Evolutionary conservation across 495 filamentous ascomycete genomes (phyloP), one percentile per base, ranked within the genome.

Genomic region (Penicillium longicatenatum): DNA sequence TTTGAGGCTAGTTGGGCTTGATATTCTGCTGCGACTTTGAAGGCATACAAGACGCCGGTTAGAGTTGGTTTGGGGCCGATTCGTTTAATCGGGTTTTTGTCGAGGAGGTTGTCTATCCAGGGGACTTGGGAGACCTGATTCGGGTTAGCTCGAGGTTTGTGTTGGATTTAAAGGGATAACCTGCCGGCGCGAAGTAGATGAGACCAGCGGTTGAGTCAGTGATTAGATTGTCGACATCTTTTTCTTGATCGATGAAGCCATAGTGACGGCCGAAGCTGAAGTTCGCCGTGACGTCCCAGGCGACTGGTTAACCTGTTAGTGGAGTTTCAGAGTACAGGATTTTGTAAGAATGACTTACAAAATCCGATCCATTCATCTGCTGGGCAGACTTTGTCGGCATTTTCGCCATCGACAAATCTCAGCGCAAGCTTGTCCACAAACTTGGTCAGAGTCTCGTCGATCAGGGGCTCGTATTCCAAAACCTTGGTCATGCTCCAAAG

Each of bases 71-170:
- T 65, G 19, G 64, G 64, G 12, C 64, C 64, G 12, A 66, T 56
- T 4, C 61, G 61, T 48, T 55, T 61, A 52, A 84, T 61, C 1
- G 75, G 75, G 58, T 82, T 83, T 50, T 83, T 81, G 48, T 75
- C 65, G 16, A 79, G 65, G 30, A 83, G 16, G 3, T 70, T 59
- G 57, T 84, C 80, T 10, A 82, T 59, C 54, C 72, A 67, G 16
- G 79, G 78, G 41, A 79, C 72, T 67, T 84, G 79, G 17, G 75
- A 75, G 30, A 80, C 56, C 62, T 68, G 43, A 8, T 16, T 39
- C 19, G 16, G 0, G 42, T 11, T 5, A 29, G 42, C n/a, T n/a
- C 6, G 26, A 8, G 31, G 16, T 39, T 2, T 39, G 6, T 39
- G 16, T n/a, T 39, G 37, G 14, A 5, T 11, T 10, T 7, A 3